Percentiles rank a stretch among this genome's conserved stretches.
Conservation (phyloP, 1,139 yeast species). For the Diutina neorugosa region DNA sequence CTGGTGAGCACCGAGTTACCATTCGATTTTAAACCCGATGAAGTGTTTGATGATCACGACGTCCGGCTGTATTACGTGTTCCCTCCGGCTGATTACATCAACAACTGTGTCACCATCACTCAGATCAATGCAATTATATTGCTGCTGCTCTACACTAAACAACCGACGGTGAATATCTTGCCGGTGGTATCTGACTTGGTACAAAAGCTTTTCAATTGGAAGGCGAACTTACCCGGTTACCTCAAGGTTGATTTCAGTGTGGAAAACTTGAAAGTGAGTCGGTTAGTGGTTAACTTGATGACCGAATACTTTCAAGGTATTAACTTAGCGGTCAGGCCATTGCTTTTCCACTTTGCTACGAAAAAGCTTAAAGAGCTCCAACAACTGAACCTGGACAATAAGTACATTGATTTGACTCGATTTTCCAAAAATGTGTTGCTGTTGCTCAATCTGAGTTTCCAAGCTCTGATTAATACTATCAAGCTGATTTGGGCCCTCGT, state of each 20-base stretch:
- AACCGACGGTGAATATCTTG: slow-evolving; percentile 60
- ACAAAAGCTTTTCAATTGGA: slow-evolving; percentile 61
- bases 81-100: slow-evolving; percentile 71
- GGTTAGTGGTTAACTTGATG: slow-evolving; percentile 67
- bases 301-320: slow-evolving; percentile 82
- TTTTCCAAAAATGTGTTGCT: slow-evolving; percentile 61
- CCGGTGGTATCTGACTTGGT: slow-evolving; percentile 67
- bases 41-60: slow-evolving; percentile 39
- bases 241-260: slow-evolving; percentile 52
- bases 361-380: slow-evolving; percentile 47
- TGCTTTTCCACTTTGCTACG: slow-evolving; percentile 68
- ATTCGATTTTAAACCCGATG: slow-evolving; percentile 52
- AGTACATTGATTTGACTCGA: slow-evolving; percentile 54
- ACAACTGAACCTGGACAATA: slow-evolving; percentile 27
- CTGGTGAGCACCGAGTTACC: slow-evolving; percentile 71
- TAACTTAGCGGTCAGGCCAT: slow-evolving; percentile 71
- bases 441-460: slow-evolving; percentile 67
- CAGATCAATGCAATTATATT: slow-evolving; percentile 69
- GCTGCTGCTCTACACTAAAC: slow-evolving; percentile 62
- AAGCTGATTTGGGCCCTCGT: slow-evolving; percentile 62
- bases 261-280: slow-evolving; percentile 43
- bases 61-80: slow-evolving; percentile 50
- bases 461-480: slow-evolving; percentile 72
- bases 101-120: slow-evolving; percentile 70
- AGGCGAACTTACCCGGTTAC: slow-evolving; percentile 33